Conservation (phyloP, 163 green algal species). For the Chlamydomonas reinhardtii region DNA sequence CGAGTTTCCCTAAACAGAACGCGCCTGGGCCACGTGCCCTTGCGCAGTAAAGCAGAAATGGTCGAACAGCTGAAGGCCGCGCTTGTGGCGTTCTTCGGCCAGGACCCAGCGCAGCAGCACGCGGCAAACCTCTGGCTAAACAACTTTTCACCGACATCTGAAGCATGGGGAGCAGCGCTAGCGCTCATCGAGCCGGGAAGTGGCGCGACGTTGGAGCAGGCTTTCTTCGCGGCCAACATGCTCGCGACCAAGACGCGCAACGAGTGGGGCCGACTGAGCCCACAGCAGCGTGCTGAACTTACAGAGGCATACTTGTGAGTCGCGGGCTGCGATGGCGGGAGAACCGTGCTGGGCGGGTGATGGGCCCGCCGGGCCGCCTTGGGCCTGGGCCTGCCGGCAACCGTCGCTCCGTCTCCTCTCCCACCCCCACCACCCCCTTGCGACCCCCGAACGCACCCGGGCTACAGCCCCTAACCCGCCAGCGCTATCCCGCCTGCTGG, state of each 20-base stretch:
- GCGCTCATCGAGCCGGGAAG: not conserved
- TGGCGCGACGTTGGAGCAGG: not conserved
- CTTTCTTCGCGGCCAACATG: slow-evolving; percentile 43
- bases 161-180: slow-evolving; percentile 20
- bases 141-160: slow-evolving; percentile 4
- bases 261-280: slow-evolving; percentile 27
- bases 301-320: slow-evolving; percentile 8
- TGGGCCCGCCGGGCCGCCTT: not conserved
- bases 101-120: slow-evolving; percentile 4
- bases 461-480: too few species aligned
- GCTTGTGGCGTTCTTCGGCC: not conserved
- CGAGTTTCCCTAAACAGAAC: too few species aligned
- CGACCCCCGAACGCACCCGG: too few species aligned
- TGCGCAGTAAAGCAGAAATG: not conserved
- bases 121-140: slow-evolving; percentile 34
- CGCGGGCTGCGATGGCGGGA: not conserved
- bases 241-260: slow-evolving; percentile 18
- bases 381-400: too few species aligned
- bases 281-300: slow-evolving; percentile 21
- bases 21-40: too few species aligned
- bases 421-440: too few species aligned
- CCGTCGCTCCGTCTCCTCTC: too few species aligned
- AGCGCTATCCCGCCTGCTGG: too few species aligned
- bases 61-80: slow-evolving; percentile 22
- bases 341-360: too few species aligned